Evolutionary conservation across 148 eudicot species (phyloP), one percentile per base, ranked within the genome.

Genomic region (Rhododendron kiyosumense): DNA sequence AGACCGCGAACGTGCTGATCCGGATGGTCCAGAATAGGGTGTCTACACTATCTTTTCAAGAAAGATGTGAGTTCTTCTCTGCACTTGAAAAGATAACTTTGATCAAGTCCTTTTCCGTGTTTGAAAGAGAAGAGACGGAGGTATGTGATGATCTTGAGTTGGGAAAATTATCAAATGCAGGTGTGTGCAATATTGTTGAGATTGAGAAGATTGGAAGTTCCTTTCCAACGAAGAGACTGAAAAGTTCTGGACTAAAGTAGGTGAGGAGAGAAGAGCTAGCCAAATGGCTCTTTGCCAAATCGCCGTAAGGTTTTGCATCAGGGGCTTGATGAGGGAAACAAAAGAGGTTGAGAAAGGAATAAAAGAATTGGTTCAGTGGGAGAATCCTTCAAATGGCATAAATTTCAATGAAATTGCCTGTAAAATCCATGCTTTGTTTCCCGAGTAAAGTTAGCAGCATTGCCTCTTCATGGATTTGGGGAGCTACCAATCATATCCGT

Each of bases 221-320:
- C 49, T 46, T 46, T 8, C 49, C 1, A 46, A 46, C 11, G 12
- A 46, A 46, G 49, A 1, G 49, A 46, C 49, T 46, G 49, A 46
- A 46, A 46, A 46, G 49, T 46, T 46, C 49, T 46, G 49, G 49
- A 12, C 49, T 46, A 46, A 46, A 46, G 49, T 1, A 46, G 49
- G 49, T 8, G 49, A 46, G 49, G 49, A 46, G 49, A 46, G 11
- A 46, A 46, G 49, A 38, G 76, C 38, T 36, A 81, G 85, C 65
- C 83, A 81, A 85, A 32, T 81, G 67, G 69, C 81, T 81, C 83
- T 86, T 28, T 76, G 59, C 83, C 22, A 85, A 81, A 87, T 87
- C 8, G 88, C 89, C 43, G 34, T 86, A 26, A 89, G 86, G 32
- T 89, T 89, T 84, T 89, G 91, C 89, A 88, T 91, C 45, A 79